Percentiles rank a stretch among this genome's conserved stretches.
Evolutionary conservation across 768 basidiomycete species (phyloP).

Genomic region (Collybia mongolica): DNA sequence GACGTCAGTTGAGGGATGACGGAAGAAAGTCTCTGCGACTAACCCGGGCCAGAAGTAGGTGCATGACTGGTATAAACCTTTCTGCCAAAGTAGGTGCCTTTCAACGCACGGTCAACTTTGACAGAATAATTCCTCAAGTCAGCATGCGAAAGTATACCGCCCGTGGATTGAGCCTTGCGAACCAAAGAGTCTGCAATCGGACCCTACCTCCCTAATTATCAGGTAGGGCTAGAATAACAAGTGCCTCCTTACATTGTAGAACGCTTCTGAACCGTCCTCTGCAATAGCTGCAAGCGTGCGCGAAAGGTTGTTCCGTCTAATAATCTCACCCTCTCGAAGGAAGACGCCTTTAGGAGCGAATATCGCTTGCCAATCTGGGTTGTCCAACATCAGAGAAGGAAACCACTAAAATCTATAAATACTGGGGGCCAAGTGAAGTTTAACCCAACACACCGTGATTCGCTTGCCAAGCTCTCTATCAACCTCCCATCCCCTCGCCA

Average conservation of each 20-base stretch:
- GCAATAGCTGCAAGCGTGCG: conserved; percentile 76
- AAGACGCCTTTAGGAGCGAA: conserved; percentile 79
- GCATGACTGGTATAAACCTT: conserved; percentile 84
- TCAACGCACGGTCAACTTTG: conserved; percentile 67
- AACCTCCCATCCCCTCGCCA: conserved; percentile 82
- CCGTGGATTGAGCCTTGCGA: conserved; percentile 63
- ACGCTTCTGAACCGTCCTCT: conserved; percentile 70
- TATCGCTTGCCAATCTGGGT: conserved; percentile 76
- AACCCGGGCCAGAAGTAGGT: conserved; percentile 80
- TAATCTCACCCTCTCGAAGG: conserved; percentile 71
- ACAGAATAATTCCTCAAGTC: conserved; percentile 76
- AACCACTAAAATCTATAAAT: conserved; percentile 32
- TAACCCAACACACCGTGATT: conserved; percentile 53
- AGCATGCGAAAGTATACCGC: conserved; percentile 75
- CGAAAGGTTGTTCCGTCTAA: conserved; percentile 73
- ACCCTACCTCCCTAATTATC: conserved; percentile 43
- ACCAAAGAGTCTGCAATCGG: conserved; percentile 80
- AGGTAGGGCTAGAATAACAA: conserved; percentile 12
- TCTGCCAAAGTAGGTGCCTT: conserved; percentile 73
- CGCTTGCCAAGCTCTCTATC: conserved; percentile 73
- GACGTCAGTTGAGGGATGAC: conserved; percentile 1
- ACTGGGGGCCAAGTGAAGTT: neutral
- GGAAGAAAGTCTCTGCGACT: conserved; percentile 6
- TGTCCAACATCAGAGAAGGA: conserved; percentile 55
- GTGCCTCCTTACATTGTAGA: conserved; percentile 63